These are phyloP conservation scores for Aspergillus panamensis DNA, from an alignment of 495 filamentous ascomycete species.

Conservation along the genomic window DNA sequence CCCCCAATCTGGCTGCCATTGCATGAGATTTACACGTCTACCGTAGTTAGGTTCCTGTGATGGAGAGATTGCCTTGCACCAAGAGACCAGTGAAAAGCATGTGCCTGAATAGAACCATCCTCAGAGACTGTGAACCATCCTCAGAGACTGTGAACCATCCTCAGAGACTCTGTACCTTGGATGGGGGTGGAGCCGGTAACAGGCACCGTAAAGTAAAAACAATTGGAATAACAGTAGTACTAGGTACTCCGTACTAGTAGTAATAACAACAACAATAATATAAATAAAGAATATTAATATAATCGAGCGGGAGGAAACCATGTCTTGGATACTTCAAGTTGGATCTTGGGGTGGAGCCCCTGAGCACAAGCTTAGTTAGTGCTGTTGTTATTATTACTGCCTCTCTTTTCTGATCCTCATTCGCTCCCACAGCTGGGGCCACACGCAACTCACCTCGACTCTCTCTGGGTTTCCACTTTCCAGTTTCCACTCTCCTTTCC, in stretches of 20 bases:
- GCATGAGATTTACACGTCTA: constrained; percentile 1
- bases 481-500: constrained; percentile 7
- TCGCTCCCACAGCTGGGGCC: constrained; percentile 14
- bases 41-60: constrained; percentile 5
- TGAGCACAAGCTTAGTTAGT: constrained; percentile 9
- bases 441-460: constrained; percentile 8
- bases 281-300: constrained; percentile 2
- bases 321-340: constrained; percentile 16
- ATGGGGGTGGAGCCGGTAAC: not conserved
- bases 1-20: constrained; percentile 9
- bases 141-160: not conserved
- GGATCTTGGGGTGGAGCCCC: constrained; percentile 8
- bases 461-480: constrained; percentile 9
- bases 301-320: not conserved
- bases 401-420: constrained; percentile 16
- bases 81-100: constrained; percentile 1
- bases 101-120: not conserved
- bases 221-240: not conserved
- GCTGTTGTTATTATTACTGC: constrained; percentile 10
- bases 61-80: not conserved
- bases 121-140: not conserved
- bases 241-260: too few species aligned
- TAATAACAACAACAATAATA: not conserved
- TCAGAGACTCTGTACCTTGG: not conserved
- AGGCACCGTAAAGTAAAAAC: not conserved